Conservation (phyloP, 1,284 basidiomycete genomes). For the Moesziomyces parantarcticus region DNA sequence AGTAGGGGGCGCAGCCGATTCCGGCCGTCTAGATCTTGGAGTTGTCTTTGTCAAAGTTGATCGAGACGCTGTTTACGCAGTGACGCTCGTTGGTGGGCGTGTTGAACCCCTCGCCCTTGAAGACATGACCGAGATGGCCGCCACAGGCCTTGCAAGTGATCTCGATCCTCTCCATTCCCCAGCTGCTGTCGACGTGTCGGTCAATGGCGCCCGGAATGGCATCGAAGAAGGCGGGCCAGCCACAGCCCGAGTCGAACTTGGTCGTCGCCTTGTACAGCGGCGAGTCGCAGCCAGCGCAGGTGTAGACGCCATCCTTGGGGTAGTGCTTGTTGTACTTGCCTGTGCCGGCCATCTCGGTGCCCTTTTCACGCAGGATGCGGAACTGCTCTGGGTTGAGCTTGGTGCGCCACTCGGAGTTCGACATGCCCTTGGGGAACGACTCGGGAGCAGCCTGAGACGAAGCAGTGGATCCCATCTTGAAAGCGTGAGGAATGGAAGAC, state of each 20-base stretch:
- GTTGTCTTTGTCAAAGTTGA: conserved; percentile 78
- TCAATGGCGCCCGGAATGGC: conserved; percentile 90
- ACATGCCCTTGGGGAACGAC: conserved; percentile 71
- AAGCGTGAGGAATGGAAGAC: background rate
- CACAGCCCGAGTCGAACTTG: conserved; percentile 92
- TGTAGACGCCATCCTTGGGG: conserved; percentile 75
- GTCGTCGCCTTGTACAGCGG: conserved; percentile 75
- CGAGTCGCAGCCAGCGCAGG: conserved; percentile 68
- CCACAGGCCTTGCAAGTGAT: conserved; percentile 82
- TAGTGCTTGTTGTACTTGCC: conserved; percentile 81
- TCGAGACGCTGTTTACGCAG: conserved; percentile 83
- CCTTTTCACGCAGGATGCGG: conserved; percentile 84
- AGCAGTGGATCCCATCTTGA: conserved; percentile 46
- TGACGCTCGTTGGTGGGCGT: conserved; percentile 75
- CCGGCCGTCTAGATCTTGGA: conserved; percentile 41
- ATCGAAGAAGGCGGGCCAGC: conserved; percentile 98
- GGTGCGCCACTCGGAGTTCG: conserved; percentile 86
- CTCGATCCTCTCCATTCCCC: conserved; percentile 74
- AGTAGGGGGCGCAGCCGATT: no score
- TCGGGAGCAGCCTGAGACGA: conserved; percentile 39
- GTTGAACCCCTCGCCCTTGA: conserved; percentile 81
- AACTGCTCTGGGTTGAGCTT: conserved; percentile 88
- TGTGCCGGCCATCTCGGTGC: conserved; percentile 82
- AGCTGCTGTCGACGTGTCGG: conserved; percentile 70
- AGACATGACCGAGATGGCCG: conserved; percentile 92